These are phyloP conservation scores for Claviceps quebecensis DNA, from an alignment of 2,329 filamentous ascomycete species.

Conservation along the genomic window DNA sequence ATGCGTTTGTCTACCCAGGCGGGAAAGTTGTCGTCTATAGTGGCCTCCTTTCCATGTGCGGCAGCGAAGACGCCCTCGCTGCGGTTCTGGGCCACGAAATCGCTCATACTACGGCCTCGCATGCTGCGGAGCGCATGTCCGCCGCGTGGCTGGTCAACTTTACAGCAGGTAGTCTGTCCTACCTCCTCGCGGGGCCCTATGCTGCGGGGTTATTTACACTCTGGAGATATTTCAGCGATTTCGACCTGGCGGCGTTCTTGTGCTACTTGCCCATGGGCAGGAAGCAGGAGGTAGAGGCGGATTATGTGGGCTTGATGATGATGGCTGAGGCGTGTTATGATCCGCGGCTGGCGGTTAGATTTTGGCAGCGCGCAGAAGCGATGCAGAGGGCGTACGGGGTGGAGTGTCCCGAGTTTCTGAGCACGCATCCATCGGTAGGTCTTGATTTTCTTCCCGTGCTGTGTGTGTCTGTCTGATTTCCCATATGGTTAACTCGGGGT, in stretches of 20 bases:
- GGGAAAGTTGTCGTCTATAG: conserved; percentile 71
- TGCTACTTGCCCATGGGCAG: conserved; percentile 54
- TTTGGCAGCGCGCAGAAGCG: conserved; percentile 55
- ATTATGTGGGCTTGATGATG: conserved; percentile 70
- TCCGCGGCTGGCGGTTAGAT: conserved; percentile 48
- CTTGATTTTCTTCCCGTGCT: neutral
- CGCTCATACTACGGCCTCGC: conserved; percentile 58
- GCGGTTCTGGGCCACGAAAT: conserved; percentile 70
- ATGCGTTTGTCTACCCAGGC: conserved; percentile 66
- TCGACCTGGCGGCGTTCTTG: conserved; percentile 43
- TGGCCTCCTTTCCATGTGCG: conserved; percentile 54
- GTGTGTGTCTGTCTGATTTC: neutral
- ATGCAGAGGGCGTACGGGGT: conserved; percentile 24
- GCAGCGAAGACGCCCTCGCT: conserved; percentile 55
- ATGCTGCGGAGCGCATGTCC: conserved; percentile 50
- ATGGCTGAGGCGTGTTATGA: conserved; percentile 72
- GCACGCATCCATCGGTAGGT: conserved; percentile 60
- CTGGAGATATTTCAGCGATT: conserved; percentile 30
- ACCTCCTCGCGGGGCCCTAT: conserved; percentile 26
- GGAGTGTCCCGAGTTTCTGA: conserved; percentile 55
- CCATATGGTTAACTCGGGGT: too few relatives aligned
- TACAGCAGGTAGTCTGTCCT: conserved; percentile 33
- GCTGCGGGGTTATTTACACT: conserved; percentile 21
- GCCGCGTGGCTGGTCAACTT: conserved; percentile 37
- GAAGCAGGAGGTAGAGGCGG: conserved; percentile 62